Conservation (phyloP, 257 asterid genomes). For the Solanum pinnatisectum region DNA sequence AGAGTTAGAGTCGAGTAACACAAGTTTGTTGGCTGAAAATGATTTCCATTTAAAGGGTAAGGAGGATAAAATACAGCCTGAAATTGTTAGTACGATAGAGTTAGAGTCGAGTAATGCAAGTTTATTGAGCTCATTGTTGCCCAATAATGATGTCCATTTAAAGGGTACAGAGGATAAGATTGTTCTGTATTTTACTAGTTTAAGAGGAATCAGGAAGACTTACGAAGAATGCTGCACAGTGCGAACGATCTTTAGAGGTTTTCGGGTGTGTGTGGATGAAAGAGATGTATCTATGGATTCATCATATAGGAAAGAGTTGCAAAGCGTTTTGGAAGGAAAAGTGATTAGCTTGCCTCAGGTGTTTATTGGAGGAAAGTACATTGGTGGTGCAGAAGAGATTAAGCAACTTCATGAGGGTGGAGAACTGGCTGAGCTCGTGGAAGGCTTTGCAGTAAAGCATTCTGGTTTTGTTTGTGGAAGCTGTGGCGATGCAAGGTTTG, state of each 20-base stretch:
- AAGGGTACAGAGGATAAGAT: constrained; percentile 82
- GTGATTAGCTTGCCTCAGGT: constrained; percentile 62
- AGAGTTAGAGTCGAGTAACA: not conserved
- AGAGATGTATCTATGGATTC: constrained; percentile 81
- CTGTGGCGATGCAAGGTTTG: constrained; percentile 47
- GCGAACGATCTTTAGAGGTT: constrained; percentile 66
- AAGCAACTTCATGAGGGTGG: constrained; percentile 46
- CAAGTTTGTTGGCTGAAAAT: not conserved
- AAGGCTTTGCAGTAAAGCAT: constrained; percentile 29
- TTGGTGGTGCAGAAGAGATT: constrained; percentile 44
- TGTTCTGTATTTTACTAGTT: constrained; percentile 84
- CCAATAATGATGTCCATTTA: constrained; percentile 1
- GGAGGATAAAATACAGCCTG: constrained; percentile 48
- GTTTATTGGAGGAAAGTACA: constrained; percentile 55
- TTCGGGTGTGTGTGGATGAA: constrained; percentile 72
- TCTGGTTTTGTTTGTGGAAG: constrained; percentile 29
- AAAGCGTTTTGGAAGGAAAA: constrained; percentile 52
- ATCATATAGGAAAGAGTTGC: constrained; percentile 60
- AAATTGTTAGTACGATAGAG: not conserved
- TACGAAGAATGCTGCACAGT: constrained; percentile 69
- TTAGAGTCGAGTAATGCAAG: not conserved
- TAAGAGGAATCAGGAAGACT: constrained; percentile 73
- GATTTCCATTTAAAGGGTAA: constrained; percentile 30
- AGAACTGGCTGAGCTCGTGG: constrained; percentile 30
- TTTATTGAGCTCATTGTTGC: constrained; percentile 1